These are phyloP conservation scores for Fusarium sp. DNA, from an alignment of 2,329 filamentous ascomycete genomes.

Conservation along the genomic window DNA sequence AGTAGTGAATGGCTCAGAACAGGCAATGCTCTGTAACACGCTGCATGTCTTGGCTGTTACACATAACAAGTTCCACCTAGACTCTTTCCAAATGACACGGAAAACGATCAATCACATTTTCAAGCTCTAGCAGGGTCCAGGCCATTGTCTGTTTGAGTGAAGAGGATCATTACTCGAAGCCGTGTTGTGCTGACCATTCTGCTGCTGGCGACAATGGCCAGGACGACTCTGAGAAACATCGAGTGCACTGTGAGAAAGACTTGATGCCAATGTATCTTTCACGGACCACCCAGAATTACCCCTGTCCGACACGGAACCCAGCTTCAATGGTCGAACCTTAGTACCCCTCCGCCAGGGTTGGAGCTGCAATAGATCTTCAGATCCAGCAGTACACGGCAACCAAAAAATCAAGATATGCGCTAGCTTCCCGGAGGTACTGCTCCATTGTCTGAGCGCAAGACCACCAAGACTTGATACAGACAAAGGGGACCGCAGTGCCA, in stretches of 20 bases:
- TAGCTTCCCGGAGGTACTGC: constrained; percentile 34
- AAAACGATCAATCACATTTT: constrained; percentile 45
- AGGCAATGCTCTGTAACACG: constrained; percentile 24
- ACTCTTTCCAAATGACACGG: constrained; percentile 21
- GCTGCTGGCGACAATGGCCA: not conserved
- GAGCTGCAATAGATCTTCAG: constrained; percentile 37
- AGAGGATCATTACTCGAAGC: constrained; percentile 8
- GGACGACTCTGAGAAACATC: not conserved
- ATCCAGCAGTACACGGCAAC: constrained; percentile 37
- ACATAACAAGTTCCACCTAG: not conserved
- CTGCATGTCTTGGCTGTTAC: constrained; percentile 15
- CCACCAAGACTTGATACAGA: not conserved
- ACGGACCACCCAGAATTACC: constrained; percentile 4
- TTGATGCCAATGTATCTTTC: constrained; percentile 17
- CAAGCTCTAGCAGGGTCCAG: constrained; percentile 14
- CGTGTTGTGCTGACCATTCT: constrained; percentile 26
- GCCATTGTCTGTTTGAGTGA: constrained; percentile 7
- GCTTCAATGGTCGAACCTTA: constrained; percentile 20
- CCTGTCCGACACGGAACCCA: constrained; percentile 13
- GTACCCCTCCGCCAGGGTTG: constrained; percentile 28
- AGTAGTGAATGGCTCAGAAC: constrained; percentile 13
- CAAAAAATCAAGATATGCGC: constrained; percentile 9
- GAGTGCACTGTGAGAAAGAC: constrained; percentile 36
- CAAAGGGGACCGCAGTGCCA: constrained; percentile 11
- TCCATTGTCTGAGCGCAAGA: constrained; percentile 20